phyloP scores from a whole-genome alignment of 306 rosid genomes.

The Alnus rubra region DNA sequence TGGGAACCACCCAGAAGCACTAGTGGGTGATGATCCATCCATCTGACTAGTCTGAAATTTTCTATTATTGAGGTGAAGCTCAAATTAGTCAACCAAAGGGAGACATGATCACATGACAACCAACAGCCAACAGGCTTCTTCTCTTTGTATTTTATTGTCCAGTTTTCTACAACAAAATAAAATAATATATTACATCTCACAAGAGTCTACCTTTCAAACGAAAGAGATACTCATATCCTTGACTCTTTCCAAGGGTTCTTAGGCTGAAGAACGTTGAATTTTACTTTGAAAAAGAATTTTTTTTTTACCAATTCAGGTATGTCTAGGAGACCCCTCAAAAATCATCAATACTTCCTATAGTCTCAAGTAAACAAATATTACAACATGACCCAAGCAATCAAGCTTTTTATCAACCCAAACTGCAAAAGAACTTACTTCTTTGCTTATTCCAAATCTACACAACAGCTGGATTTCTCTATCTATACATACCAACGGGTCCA shows the following conservation, averaged over 20 bases:
- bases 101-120: slow-evolving; percentile 38
- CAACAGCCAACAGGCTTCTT: slow-evolving; percentile 22
- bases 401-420: slow-evolving; percentile 36
- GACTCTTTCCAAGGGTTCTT: slow-evolving; percentile 16
- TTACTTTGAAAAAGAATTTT: slow-evolving; percentile 34
- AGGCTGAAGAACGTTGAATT: slow-evolving; percentile 44
- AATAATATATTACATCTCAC: slow-evolving; percentile 23
- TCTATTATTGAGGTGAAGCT: slow-evolving; percentile 23
- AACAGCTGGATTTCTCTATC: slow-evolving; percentile 24
- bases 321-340: slow-evolving; percentile 42
- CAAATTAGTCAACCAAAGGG: slow-evolving; percentile 27
- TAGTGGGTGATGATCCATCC: slow-evolving; percentile 20
- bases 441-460: slow-evolving; percentile 54
- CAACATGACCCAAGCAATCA: slow-evolving; percentile 46
- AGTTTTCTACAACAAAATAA: slow-evolving; percentile 20
- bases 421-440: slow-evolving; percentile 38
- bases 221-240: background rate
- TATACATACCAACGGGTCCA: slow-evolving; percentile 41
- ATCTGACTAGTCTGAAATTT: slow-evolving; percentile 31
- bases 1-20: slow-evolving; percentile 16
- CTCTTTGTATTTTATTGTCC: slow-evolving; percentile 29
- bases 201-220: slow-evolving; percentile 13
- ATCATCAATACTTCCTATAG: slow-evolving; percentile 42
- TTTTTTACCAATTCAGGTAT: slow-evolving; percentile 18
- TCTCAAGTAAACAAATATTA: slow-evolving; percentile 51